A percentile compares a stretch with the other conserved stretches of the same genome.
These are phyloP conservation scores for Candida sanyaensis DNA, from an alignment of 1,139 yeast species.

Conservation along the genomic window DNA sequence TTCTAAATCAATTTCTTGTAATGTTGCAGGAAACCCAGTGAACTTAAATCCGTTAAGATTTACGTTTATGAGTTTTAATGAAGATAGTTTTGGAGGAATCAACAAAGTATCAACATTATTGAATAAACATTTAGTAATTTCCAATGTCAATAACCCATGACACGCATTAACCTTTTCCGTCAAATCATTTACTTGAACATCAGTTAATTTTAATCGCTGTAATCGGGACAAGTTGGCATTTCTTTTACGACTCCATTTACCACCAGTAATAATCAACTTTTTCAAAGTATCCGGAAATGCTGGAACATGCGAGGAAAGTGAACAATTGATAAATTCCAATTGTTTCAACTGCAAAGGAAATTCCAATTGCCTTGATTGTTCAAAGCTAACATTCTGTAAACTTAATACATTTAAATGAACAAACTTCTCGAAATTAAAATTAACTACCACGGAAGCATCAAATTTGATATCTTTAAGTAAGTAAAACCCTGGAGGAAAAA, in stretches of 20 bases:
- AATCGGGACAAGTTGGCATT: constrained; percentile 11
- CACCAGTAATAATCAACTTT: constrained; percentile 10
- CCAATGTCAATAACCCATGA: constrained; percentile 10
- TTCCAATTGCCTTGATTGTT: constrained; percentile 11
- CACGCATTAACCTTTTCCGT: constrained; percentile 11
- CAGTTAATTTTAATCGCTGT: constrained; percentile 9
- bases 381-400: constrained; percentile 12
- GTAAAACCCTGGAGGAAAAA: constrained; percentile 12
- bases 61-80: constrained; percentile 8
- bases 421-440: constrained; percentile 12
- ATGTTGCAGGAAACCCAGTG: constrained; percentile 15
- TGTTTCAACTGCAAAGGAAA: constrained; percentile 11
- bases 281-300: constrained; percentile 15
- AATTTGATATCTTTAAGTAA: constrained; percentile 12
- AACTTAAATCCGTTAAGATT: constrained; percentile 1
- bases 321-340: constrained; percentile 15
- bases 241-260: constrained; percentile 14
- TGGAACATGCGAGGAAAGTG: constrained; percentile 12
- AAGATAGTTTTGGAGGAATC: constrained; percentile 10
- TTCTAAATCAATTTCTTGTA: constrained; percentile 15
- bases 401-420: constrained; percentile 9
- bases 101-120: constrained; percentile 2
- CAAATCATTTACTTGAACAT: constrained; percentile 15
- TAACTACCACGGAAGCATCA: constrained; percentile 11
- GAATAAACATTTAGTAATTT: constrained; percentile 8